Base-by-base conservation (phyloP, 345 rosid genomes). In the Pistacia vera region DNA sequence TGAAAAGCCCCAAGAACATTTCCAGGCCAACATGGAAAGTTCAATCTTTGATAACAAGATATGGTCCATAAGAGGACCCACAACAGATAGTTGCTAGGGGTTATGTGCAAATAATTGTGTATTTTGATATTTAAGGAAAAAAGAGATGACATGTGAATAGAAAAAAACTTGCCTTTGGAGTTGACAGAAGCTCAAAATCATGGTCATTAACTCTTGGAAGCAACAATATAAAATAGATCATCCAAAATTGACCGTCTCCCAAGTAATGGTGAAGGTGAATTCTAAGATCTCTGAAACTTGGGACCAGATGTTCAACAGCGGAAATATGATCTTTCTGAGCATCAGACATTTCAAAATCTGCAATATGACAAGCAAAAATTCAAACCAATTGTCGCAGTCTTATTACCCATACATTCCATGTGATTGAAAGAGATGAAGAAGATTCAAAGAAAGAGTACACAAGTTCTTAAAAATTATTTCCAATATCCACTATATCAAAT, bases 211-310 rank as follows among this genome's bases (percentile, higher is more conserved):
- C 77, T 83, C 94, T 89, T 11, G 93, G 93, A 78, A 90, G 88
- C 85, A 92, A 79, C 75, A 90, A 77, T 74, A 90, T 84, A 71
- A 92, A 92, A 79, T 92, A 92, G 49, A 92, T 83, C 80, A 89
- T 82, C 97, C 97, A 92, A 79, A 92, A 92, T 33, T 74, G 86
- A 49, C 78, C 85, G 57, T 86, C 81, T 70, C 76, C 85, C 77
- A 89, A 67, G 70, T 72, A 61, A 75, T 71, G 75, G 16, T 69
- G 74, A 70, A 92, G 87, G 59, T 77, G 75, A 77, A 66, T 74
- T 84, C 85, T 85, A 75, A 92, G 84, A 81, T 79, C 82, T 65
- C 76, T 76, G 49, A 92, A 63, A 76, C 79, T 81, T 38, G 94
- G 94, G 77, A 86, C 92, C 57, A 90, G 67, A 11, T 71, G 77